Conservation (phyloP, 352 stramenopile species). For the Phytopythium litorale region DNA sequence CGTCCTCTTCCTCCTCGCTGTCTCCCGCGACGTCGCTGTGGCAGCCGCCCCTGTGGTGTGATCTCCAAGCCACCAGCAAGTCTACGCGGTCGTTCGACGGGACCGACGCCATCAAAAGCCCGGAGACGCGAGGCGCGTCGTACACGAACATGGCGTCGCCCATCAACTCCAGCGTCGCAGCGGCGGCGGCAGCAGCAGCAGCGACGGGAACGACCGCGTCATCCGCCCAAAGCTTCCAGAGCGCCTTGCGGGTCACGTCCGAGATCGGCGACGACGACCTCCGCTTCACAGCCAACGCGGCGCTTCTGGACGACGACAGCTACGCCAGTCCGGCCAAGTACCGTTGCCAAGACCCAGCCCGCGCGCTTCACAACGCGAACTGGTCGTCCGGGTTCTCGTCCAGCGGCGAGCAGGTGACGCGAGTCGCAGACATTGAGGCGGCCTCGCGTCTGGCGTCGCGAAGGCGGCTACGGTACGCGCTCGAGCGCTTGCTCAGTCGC, state of each 20-base stretch:
- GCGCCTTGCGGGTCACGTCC: slow-evolving; percentile 4
- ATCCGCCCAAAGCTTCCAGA: slow-evolving; percentile 3
- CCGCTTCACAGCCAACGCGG: not conserved
- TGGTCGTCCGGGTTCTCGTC: slow-evolving; percentile 7
- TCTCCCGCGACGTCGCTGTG: slow-evolving; percentile 4
- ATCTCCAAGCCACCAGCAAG: not conserved
- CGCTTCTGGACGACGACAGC: slow-evolving; percentile 2
- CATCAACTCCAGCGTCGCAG: not conserved
- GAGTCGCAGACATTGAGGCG: not conserved
- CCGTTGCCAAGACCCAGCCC: not conserved
- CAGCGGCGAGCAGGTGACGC: not conserved
- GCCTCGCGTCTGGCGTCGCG: slow-evolving; percentile 7
- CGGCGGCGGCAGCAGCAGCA: not conserved
- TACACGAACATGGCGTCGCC: slow-evolving; percentile 1
- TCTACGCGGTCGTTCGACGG: not conserved
- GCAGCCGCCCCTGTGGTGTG: not conserved
- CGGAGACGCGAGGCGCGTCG: slow-evolving; percentile 1
- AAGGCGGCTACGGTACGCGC: slow-evolving; percentile 8
- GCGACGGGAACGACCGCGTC: not conserved
- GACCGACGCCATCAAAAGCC: not conserved
- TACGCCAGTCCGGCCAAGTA: not conserved
- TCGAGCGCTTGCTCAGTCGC: slow-evolving; percentile 18
- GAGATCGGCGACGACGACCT: slow-evolving; percentile 5
- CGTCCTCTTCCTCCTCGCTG: not conserved
- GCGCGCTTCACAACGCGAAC: not conserved